Percentiles rank a stretch among this genome's conserved stretches.
These are phyloP conservation scores for Thelephora aurantiotincta DNA, from an alignment of 768 basidiomycete species.

Conservation along the genomic window DNA sequence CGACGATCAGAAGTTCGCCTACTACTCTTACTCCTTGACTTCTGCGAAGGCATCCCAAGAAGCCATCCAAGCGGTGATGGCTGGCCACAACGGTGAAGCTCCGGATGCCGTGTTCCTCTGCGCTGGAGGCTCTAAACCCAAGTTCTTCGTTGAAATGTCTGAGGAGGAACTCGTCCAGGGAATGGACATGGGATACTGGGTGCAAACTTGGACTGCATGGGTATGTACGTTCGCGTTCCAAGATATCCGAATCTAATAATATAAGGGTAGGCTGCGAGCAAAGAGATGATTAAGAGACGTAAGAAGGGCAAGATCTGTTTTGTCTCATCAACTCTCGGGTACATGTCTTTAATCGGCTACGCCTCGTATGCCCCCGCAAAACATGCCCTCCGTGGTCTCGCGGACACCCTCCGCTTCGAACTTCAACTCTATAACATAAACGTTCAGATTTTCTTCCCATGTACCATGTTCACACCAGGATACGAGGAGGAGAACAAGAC, in stretches of 20 bases:
- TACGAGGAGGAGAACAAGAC: slow-evolving; percentile 60
- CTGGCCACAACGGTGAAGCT: slow-evolving; percentile 34
- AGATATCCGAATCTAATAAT: background rate
- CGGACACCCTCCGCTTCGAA: slow-evolving; percentile 73
- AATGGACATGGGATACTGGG: slow-evolving; percentile 44
- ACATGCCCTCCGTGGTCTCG: slow-evolving; percentile 80
- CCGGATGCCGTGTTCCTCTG: slow-evolving; percentile 75
- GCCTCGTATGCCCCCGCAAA: slow-evolving; percentile 74
- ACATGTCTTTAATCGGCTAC: slow-evolving; percentile 68
- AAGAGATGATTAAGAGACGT: slow-evolving; percentile 44
- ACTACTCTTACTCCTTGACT: slow-evolving; percentile 53
- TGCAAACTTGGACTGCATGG: slow-evolving; percentile 36
- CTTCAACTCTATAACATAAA: slow-evolving; percentile 62
- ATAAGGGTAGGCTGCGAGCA: slow-evolving; percentile 43
- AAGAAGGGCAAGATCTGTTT: slow-evolving; percentile 60
- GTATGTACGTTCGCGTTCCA: slow-evolving; percentile 21
- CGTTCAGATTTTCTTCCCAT: slow-evolving; percentile 74
- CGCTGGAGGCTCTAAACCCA: slow-evolving; percentile 60
- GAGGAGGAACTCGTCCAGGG: slow-evolving; percentile 42
- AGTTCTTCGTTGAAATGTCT: slow-evolving; percentile 59
- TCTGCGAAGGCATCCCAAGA: slow-evolving; percentile 35
- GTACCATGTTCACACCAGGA: slow-evolving; percentile 68
- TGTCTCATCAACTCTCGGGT: slow-evolving; percentile 59
- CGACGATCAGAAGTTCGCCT: slow-evolving; percentile 45
- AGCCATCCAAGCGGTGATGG: slow-evolving; percentile 50